These are phyloP conservation scores for Picea mariana DNA, from an alignment of 83 land plant genomes.

Conservation along the genomic window DNA sequence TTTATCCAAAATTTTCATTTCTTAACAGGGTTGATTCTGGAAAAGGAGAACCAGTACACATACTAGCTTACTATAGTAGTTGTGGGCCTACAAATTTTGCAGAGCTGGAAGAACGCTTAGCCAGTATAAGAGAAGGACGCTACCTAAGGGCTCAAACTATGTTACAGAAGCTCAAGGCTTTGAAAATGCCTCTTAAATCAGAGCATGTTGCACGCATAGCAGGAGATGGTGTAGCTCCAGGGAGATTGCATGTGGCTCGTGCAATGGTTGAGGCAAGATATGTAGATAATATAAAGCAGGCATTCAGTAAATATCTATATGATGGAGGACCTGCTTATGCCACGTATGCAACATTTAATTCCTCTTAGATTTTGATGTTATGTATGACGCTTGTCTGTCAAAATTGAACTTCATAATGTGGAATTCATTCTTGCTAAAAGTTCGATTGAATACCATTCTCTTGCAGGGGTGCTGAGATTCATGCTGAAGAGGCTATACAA, in stretches of 20 bases:
- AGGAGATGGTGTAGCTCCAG: constrained; percentile 94
- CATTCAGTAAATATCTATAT: constrained; percentile 79
- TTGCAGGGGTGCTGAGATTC: constrained; percentile 87
- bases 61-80: constrained; percentile 89
- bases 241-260: constrained; percentile 91
- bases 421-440: background rate
- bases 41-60: constrained; percentile 77
- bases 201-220: constrained; percentile 73
- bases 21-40: constrained; percentile 16
- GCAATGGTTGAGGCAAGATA: constrained; percentile 92
- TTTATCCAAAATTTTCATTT: background rate
- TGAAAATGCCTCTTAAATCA: constrained; percentile 87
- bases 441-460: constrained; percentile 9
- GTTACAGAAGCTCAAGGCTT: constrained; percentile 61
- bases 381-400: no score
- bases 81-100: constrained; percentile 74
- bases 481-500: constrained; percentile 69
- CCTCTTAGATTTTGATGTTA: background rate
- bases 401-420: background rate
- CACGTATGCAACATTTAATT: constrained; percentile 38
- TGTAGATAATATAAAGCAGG: constrained; percentile 79
- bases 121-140: constrained; percentile 81
- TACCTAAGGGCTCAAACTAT: constrained; percentile 74
- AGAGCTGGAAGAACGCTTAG: constrained; percentile 66
- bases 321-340: constrained; percentile 97